Conservation (phyloP, 331 rosid genomes). For the Dryas integrifolia region DNA sequence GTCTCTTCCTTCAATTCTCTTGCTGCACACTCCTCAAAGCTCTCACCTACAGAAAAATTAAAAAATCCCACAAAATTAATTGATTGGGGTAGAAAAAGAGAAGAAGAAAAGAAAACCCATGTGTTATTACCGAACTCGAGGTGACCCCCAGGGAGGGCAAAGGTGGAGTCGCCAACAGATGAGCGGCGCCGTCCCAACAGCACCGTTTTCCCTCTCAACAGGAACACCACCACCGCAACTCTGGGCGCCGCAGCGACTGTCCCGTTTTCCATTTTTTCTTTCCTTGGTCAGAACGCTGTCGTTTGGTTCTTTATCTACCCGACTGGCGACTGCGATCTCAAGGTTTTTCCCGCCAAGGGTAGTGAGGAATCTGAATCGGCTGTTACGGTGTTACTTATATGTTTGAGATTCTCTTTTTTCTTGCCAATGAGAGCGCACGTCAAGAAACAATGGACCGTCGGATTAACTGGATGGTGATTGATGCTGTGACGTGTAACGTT, state of each 20-base stretch:
- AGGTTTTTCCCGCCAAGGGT: constrained; percentile 1
- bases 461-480: too few relatives aligned
- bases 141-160: constrained; percentile 83
- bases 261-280: constrained; percentile 32
- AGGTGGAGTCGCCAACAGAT: constrained; percentile 55
- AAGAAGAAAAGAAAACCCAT: neutral
- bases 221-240: constrained; percentile 63
- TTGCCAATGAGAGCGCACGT: too few relatives aligned
- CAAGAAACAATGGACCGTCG: too few relatives aligned
- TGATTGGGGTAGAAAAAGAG: neutral
- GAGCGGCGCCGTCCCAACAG: constrained; percentile 70
- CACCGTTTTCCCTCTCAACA: constrained; percentile 49
- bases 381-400: too few relatives aligned
- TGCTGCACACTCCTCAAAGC: constrained; percentile 66
- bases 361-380: too few relatives aligned
- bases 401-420: too few relatives aligned
- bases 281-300: neutral
- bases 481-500: too few relatives aligned
- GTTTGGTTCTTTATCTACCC: neutral
- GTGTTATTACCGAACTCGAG: constrained; percentile 64
- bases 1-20: constrained; percentile 83
- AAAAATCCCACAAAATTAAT: neutral
- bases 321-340: too few relatives aligned
- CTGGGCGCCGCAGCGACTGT: constrained; percentile 35
- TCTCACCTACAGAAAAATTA: constrained; percentile 51